Evolutionary conservation across 306 rosid genomes (phyloP), one percentile per base, ranked within the genome.

Genomic region (Cicer chorassanicum): DNA sequence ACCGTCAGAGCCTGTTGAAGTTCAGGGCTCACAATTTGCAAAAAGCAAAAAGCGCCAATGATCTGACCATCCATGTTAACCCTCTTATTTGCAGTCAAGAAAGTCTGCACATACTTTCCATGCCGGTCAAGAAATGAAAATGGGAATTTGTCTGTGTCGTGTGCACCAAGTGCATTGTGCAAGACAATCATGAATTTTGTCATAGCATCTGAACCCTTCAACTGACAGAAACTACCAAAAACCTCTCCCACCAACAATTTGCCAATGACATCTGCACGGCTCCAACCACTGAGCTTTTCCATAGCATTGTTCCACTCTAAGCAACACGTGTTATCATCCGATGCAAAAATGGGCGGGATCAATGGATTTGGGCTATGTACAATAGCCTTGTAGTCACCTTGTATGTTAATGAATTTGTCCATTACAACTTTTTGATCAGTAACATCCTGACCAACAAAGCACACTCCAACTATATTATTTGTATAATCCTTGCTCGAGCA

Each of bases 371-470:
- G 99, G 73, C 89, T 95, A 62, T 95, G 99, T 77, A 95, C 79
- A 77, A 95, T 95, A 70, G 98, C 97, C 88, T 90, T 92, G 81
- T 95, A 92, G 79, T 95, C 99, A 42, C 99, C 92, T 85, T 95
- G 99, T 81, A 95, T 92, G 91, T 91, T 78, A 44, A 95, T 83
- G 80, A 92, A 95, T 73, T 95, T 92, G 90, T 95, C 99, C 99
- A 92, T 95, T 45, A 95, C 94, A 78, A 92, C 81, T 83, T 90
- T 95, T 68, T 95, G 99, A 82, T 87, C 87, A 46, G 99, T 95
- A 72, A 95, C 89, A 73, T 95, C 99, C 81, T 95, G 99, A 82
- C 99, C 99, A 68, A 95, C 97, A 85, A 95, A 95, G 89, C 99
- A 95, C 78, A 89, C 97, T 79, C 99, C 99, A 46, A 95, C 97